A percentile compares a stretch with the other conserved stretches of the same genome.
Evolutionary conservation across 805 yeast genomes (phyloP).

Genomic region (Yueomyces sp.): DNA sequence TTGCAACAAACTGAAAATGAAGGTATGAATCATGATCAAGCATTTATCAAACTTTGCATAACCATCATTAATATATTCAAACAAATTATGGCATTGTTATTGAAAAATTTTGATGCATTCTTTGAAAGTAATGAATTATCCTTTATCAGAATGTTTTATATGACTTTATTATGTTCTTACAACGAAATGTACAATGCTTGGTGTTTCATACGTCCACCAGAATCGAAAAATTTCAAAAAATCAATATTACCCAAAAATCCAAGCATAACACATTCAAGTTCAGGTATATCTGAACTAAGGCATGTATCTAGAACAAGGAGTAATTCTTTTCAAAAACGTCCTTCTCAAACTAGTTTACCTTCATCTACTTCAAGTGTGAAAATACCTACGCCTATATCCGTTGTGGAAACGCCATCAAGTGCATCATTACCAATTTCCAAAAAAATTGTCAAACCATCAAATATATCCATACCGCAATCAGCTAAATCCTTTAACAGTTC

Average conservation of each 20-base stretch:
- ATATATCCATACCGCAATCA: background rate
- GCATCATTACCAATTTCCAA: background rate
- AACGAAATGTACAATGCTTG: constrained; percentile 59
- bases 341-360: constrained; percentile 1
- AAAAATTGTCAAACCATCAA: constrained; percentile 2
- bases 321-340: constrained; percentile 12
- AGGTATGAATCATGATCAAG: constrained; percentile 23
- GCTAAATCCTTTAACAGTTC: no score
- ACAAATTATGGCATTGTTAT: constrained; percentile 27
- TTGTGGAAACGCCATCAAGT: no score
- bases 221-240: background rate
- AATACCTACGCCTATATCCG: no score
- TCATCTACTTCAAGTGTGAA: background rate
- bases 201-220: constrained; percentile 17
- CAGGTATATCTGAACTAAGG: constrained; percentile 1
- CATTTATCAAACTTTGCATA: constrained; percentile 25
- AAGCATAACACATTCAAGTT: background rate
- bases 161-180: constrained; percentile 49
- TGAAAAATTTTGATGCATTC: constrained; percentile 34
- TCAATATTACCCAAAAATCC: background rate
- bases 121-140: constrained; percentile 49
- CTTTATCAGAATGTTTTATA: constrained; percentile 48
- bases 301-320: constrained; percentile 14
- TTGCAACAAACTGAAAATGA: constrained; percentile 39
- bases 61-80: constrained; percentile 36